Base-by-base conservation (phyloP, 2,329 filamentous ascomycete species). In the Arthrobotrys iridis region DNA sequence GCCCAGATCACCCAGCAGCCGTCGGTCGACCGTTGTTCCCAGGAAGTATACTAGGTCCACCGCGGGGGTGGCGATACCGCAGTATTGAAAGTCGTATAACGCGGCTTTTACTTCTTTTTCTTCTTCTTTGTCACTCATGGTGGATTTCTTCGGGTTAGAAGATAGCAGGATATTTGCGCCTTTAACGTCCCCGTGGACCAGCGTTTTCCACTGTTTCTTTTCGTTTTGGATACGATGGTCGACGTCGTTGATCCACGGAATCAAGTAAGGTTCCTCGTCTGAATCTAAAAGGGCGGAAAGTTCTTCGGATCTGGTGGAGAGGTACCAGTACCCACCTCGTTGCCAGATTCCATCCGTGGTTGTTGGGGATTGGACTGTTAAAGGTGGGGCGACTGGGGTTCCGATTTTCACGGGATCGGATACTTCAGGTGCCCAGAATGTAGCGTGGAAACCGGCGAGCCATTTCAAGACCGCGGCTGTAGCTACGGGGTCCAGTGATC, bases 71-170 rank as follows among this genome's bases (percentile, higher is more conserved):
- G 89, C 89, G 0, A 90, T 80, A 0, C 89, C 89, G 0, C 87
- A 85, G 77, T 91, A 91, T 77, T 91, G 89, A 66, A 91, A 91
- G 79, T 91, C 89, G 78, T 88, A 90, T 77, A 91, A 89, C 0
- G 87, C 88, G 7, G 77, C 78, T 35, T 67, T 65, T 13, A 66
- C 22, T 1, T 45, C 63, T 15, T 52, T 30, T 1, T 88, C 87
- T 2, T 82, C 72, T 1, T 85, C 81, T n/a, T n/a, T n/a, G n/a
- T n/a, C 10, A 13, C 18, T n/a, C 7, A 11, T 40, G 4, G 11
- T 13, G 2, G 6, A 6, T 3, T 20, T 55, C 3, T 45, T 65
- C 13, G 48, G 20, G 30, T 7, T 20, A 6, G 50, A 37, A 1
- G 87, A 87, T 78, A 90, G 90, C 4, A 91, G 83, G 71, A 79